Evolutionary conservation across 2,329 filamentous ascomycete species (phyloP).

Genomic region (Ophiosphaerella narmari): DNA sequence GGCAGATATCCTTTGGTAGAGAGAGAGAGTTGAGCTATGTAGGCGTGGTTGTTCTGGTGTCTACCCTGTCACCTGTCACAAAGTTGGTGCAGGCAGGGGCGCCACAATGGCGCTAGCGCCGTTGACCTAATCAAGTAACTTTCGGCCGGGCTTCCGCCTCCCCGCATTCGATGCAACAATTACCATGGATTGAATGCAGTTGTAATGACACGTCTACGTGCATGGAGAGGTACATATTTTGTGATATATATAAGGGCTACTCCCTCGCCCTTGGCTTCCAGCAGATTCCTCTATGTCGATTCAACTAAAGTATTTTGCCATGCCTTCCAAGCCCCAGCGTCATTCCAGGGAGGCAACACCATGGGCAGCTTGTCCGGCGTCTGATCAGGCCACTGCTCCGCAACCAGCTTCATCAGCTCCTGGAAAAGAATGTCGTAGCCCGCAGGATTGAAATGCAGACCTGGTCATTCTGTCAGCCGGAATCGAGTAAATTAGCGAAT

Average conservation of each 20-base stretch:
- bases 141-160: conserved; percentile 1
- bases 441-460: conserved; percentile 61
- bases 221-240: neutral
- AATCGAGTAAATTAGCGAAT: neutral
- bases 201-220: neutral
- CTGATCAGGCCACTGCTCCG: conserved; percentile 59
- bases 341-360: conserved; percentile 60
- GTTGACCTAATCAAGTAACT: conserved; percentile 1
- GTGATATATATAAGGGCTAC: neutral
- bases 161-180: neutral
- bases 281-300: no score
- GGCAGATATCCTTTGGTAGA: no score
- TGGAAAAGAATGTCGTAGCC: conserved; percentile 63
- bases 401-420: conserved; percentile 58
- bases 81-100: neutral
- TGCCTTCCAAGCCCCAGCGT: conserved; percentile 40
- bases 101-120: neutral
- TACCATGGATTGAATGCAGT: neutral
- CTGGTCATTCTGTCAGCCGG: conserved; percentile 36
- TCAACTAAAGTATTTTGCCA: conserved; percentile 16
- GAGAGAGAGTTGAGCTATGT: no score
- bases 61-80: neutral
- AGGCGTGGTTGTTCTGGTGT: no score
- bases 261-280: neutral
- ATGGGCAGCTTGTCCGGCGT: conserved; percentile 56